Conservation (phyloP, 1,139 yeast genomes). For the Kodamaea suecica region DNA sequence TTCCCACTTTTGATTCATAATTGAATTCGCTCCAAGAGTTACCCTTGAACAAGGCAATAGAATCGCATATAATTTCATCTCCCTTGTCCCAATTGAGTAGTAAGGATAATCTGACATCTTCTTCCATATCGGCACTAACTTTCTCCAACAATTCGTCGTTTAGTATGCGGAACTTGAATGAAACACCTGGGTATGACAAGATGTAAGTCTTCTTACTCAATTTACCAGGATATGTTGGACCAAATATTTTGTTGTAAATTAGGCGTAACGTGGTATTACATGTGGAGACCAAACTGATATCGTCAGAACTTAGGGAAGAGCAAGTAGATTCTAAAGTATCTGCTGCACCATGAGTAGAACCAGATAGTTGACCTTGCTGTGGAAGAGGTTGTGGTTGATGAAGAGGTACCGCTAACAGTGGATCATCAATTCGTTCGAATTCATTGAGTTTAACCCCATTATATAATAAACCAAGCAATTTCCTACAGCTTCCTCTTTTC, state of each 20-base stretch:
- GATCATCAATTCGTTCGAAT: constrained; percentile 11
- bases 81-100: constrained; percentile 32
- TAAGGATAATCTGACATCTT: constrained; percentile 23
- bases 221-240: constrained; percentile 62
- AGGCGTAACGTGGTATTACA: constrained; percentile 32
- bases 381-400: neutral
- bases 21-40: constrained; percentile 26
- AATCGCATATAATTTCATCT: constrained; percentile 33
- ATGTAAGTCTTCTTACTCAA: constrained; percentile 27
- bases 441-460: constrained; percentile 33
- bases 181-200: constrained; percentile 55
- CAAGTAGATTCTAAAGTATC: constrained; percentile 6
- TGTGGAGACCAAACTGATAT: constrained; percentile 7
- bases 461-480: constrained; percentile 26
- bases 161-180: constrained; percentile 39
- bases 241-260: constrained; percentile 56
- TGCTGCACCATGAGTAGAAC: neutral
- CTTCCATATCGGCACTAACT: constrained; percentile 14
- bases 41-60: constrained; percentile 37
- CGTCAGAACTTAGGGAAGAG: constrained; percentile 8
- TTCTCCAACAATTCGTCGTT: constrained; percentile 17
- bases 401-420: constrained; percentile 6
- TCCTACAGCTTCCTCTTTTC: constrained; percentile 4
- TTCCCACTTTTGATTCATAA: constrained; percentile 8
- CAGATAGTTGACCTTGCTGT: too few species aligned